Evolutionary conservation across 371 early-diverging fungal genomes (phyloP), one percentile per base, ranked within the genome.

Genomic region (Rhizopus sp.): DNA sequence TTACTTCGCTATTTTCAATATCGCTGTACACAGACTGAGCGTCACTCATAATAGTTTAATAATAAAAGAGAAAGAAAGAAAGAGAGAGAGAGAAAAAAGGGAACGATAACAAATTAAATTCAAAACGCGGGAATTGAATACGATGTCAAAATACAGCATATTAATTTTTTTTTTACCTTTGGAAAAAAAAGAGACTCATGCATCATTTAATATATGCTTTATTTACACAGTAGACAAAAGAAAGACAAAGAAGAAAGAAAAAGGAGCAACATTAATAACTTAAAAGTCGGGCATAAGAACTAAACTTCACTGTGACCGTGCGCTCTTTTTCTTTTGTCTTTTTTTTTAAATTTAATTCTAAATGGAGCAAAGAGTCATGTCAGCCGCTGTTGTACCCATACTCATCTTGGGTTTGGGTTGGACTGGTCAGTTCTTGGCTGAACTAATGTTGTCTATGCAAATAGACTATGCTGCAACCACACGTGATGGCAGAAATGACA

Each of bases 341-440:
- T 23, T 46, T 46, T 23, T 16, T 46, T 46, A 29, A 9, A 9
- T 46, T 23, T 23, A 23, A 1, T 46, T 16, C 38, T 37, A 37
- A 37, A 37, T 37, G 13, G 38, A 37, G 6, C 7, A 37, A 37
- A 37, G 38, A 37, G 23, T 23, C 23, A 23, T 23, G 23, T 23
- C 23, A 23, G 23, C 69, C 35, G 47, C 61, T 17, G 38, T 55
- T 5, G 34, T 77, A 13, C 68, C 69, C 41, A 64, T 78, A 15
- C 70, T 78, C 5, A 73, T 78, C 42, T 51, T 78, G 2, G 78
- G 78, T 5, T 44, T 73, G 3, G 78, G 78, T 15, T 78, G 78
- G 78, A 73, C 75, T n/a, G 78, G 78, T 6, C 69, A 69, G 32
- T 78, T 78, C 44, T 52, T 78, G 6, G 57, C 62, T 13, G 68